A percentile compares a stretch with the other conserved stretches of the same genome.
These are phyloP conservation scores for Myochromella boudieri DNA, from an alignment of 768 basidiomycete genomes.

Conservation along the genomic window DNA sequence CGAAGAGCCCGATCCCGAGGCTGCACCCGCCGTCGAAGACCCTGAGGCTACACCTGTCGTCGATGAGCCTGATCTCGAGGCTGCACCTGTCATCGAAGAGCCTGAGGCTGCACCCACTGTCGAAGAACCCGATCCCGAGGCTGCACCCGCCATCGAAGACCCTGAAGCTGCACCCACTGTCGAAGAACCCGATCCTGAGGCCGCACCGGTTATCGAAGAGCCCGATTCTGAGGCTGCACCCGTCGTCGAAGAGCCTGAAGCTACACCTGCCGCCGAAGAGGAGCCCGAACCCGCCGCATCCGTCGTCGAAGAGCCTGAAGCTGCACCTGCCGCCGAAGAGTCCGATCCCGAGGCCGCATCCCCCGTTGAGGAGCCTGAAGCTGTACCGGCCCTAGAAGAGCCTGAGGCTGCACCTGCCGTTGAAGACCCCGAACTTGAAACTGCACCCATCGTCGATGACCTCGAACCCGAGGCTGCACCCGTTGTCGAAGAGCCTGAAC, in stretches of 20 bases:
- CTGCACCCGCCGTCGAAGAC: slow-evolving; percentile 12
- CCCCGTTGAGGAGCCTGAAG: too few species aligned
- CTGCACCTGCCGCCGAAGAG: background rate
- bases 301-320: background rate
- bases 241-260: slow-evolving; percentile 5
- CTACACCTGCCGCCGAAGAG: background rate
- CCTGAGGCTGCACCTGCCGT: too few species aligned
- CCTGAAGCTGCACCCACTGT: background rate
- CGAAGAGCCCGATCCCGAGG: slow-evolving; percentile 3
- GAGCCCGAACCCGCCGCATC: slow-evolving; percentile 11
- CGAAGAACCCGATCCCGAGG: slow-evolving; percentile 2
- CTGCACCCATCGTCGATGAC: too few species aligned
- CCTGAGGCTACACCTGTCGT: too few species aligned
- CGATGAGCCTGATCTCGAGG: too few species aligned
- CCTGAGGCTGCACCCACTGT: too few species aligned
- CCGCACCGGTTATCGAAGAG: slow-evolving; percentile 2
- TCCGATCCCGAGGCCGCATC: too few species aligned
- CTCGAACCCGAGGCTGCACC: background rate
- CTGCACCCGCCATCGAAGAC: background rate
- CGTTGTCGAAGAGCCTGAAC: slow-evolving; percentile 6
- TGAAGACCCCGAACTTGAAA: too few species aligned
- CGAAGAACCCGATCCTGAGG: background rate
- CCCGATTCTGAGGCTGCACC: slow-evolving; percentile 8
- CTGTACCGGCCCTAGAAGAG: too few species aligned
- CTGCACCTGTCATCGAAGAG: background rate